Evolutionary conservation across 805 yeast species (phyloP).

Genomic region (Zygosaccharomyces kombuchaensis): DNA sequence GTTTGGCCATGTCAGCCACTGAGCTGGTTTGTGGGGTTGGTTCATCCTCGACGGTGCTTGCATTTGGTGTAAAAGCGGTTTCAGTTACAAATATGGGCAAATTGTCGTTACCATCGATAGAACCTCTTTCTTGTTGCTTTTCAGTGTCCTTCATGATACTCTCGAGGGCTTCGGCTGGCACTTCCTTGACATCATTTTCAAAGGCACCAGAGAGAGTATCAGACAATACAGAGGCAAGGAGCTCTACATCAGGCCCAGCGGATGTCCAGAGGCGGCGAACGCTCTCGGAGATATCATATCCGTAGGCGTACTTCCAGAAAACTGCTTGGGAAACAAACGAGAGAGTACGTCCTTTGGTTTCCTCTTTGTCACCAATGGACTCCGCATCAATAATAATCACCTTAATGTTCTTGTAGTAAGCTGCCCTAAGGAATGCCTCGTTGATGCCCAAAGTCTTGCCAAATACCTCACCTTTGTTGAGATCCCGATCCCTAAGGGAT

Average conservation of each 20-base stretch:
- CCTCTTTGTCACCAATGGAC: slow-evolving; percentile 59
- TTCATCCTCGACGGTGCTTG: slow-evolving; percentile 41
- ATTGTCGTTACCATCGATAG: slow-evolving; percentile 35
- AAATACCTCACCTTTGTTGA: slow-evolving; percentile 41
- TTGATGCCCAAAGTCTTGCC: slow-evolving; percentile 49
- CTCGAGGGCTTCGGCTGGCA: slow-evolving; percentile 30
- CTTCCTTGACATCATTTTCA: slow-evolving; percentile 41
- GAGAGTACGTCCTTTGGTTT: slow-evolving; percentile 70
- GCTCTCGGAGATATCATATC: slow-evolving; percentile 52
- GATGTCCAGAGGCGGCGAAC: slow-evolving; percentile 77
- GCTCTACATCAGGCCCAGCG: slow-evolving; percentile 76
- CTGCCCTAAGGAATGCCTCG: slow-evolving; percentile 44
- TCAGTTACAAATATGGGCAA: slow-evolving; percentile 56
- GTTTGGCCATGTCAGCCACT: slow-evolving; percentile 56
- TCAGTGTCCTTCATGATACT: slow-evolving; percentile 36
- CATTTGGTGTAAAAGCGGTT: slow-evolving; percentile 61
- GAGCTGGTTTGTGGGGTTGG: slow-evolving; percentile 39
- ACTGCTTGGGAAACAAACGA: slow-evolving; percentile 74
- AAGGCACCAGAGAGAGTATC: slow-evolving; percentile 57
- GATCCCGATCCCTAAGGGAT: slow-evolving; percentile 26
- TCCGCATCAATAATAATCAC: slow-evolving; percentile 59
- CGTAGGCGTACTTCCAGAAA: slow-evolving; percentile 68
- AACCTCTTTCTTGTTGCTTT: slow-evolving; percentile 29
- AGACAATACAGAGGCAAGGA: slow-evolving; percentile 66
- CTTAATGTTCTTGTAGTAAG: slow-evolving; percentile 49